Percentiles rank a stretch among this genome's conserved stretches.
These are phyloP conservation scores for Phaeosphaeria sp. DNA, from an alignment of 2,329 filamentous ascomycete genomes.

Conservation along the genomic window DNA sequence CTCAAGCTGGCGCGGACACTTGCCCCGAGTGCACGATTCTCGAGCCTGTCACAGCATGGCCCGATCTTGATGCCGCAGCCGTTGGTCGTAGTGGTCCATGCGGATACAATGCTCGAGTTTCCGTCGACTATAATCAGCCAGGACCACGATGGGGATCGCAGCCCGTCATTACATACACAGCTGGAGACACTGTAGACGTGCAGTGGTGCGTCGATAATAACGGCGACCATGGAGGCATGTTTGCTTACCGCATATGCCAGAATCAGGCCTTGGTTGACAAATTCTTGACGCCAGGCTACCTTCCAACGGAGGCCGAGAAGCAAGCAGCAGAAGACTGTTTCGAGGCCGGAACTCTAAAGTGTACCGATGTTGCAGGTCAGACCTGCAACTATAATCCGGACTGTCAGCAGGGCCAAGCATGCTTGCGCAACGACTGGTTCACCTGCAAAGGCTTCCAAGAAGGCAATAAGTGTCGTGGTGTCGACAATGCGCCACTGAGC, in stretches of 20 bases:
- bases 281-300: constrained; percentile 35
- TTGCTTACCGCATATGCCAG: constrained; percentile 43
- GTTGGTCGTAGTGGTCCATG: constrained; percentile 43
- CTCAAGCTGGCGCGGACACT: constrained; percentile 38
- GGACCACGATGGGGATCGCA: constrained; percentile 37
- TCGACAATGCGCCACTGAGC: constrained; percentile 41
- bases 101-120: constrained; percentile 45
- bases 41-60: constrained; percentile 43
- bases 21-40: constrained; percentile 45
- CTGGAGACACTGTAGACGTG: constrained; percentile 37
- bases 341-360: constrained; percentile 32
- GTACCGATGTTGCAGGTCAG: constrained; percentile 41
- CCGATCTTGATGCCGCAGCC: constrained; percentile 32
- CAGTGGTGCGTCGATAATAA: constrained; percentile 46
- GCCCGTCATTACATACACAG: constrained; percentile 38
- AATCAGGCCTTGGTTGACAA: constrained; percentile 41
- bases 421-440: constrained; percentile 46
- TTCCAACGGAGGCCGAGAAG: constrained; percentile 44
- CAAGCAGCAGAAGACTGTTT: constrained; percentile 44
- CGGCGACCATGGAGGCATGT: constrained; percentile 46
- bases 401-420: constrained; percentile 35
- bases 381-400: constrained; percentile 39
- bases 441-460: constrained; percentile 41
- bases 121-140: constrained; percentile 44
- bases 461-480: constrained; percentile 32